Evolutionary conservation across 768 basidiomycete genomes (phyloP), one percentile per base, ranked within the genome.

Genomic region (Agrocybe pediades): DNA sequence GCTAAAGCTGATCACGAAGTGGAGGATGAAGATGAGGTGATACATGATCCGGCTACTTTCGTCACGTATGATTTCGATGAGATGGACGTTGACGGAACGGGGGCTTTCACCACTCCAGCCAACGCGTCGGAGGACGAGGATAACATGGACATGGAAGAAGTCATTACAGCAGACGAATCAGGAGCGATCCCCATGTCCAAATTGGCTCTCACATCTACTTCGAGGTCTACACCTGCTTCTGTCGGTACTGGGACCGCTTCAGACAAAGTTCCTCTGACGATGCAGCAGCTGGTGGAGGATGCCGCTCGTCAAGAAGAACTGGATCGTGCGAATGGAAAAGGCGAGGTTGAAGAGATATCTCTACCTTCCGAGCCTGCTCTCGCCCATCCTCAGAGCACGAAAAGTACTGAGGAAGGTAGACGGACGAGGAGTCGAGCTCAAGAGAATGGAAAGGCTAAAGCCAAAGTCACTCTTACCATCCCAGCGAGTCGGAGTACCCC

Each of bases 251-350:
- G 8, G 13, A 16, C 20, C 11, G 57, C 41, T 7, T 49, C 21
- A 20, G 41, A 55, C 17, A 55, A 51, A 41, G 51, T 62, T 20
- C 71, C 85, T 13, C 87, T 80, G 68, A 83, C 85, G 16, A 84
- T 90, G 86, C 73, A 74, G 25, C 79, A 88, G 58, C 72, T 89
- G 55, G 86, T 85, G 9, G 83, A 84, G 54, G 77, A 73, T 46
- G 67, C 69, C 26, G 69, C 64, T 54, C 63, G 44, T 25, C 49
- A 33, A 16, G 20, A 9, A 23, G 51, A 59, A 23, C 24, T 42
- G 17, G 53, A 56, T 19, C 50, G 36, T 29, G 41, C 47, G 41
- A 40, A 55, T 40, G 41, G 48, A 24, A 39, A 50, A 26, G 48
- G 42, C 50, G 46, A 29, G 46, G 41, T 53, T 20, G 58, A 50